A percentile compares a stretch with the other conserved stretches of the same genome.
phyloP scores from a whole-genome alignment of 2,329 filamentous ascomycete species.

The Fusarium paranaense region DNA sequence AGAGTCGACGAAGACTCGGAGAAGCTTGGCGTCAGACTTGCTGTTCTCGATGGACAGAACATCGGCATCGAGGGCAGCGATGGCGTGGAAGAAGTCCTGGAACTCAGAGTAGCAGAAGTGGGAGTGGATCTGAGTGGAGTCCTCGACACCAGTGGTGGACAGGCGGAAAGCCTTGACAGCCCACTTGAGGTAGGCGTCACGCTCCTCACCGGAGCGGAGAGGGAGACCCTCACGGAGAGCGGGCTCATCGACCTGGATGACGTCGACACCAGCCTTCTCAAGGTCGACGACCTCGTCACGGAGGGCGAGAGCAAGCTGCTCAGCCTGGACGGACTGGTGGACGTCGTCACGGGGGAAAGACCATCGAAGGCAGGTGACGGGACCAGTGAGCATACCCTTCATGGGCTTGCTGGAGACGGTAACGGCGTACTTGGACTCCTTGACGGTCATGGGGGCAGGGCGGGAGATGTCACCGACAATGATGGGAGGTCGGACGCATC shows the following conservation, averaged over 20 bases:
- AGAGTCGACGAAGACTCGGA: constrained; percentile 98
- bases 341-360: constrained; percentile 99
- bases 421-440: constrained; percentile 99
- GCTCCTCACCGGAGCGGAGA: constrained; percentile 92
- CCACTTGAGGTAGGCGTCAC: constrained; percentile 96
- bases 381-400: constrained; percentile 99
- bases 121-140: constrained; percentile 99
- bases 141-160: constrained; percentile 89
- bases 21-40: constrained; percentile 99
- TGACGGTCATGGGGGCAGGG: constrained; percentile 97
- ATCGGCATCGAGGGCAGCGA: constrained; percentile 96
- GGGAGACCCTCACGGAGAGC: constrained; percentile 99
- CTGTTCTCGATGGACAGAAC: constrained; percentile 99
- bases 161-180: constrained; percentile 98
- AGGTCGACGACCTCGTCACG: constrained; percentile 99
- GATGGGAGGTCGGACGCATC: constrained; percentile 97
- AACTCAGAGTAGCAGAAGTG: constrained; percentile 99
- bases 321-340: constrained; percentile 98
- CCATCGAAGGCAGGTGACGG: constrained; percentile 98
- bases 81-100: constrained; percentile 99
- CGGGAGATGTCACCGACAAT: constrained; percentile 99
- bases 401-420: constrained; percentile 98
- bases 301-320: constrained; percentile 97
- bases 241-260: constrained; percentile 99
- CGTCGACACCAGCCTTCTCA: constrained; percentile 93